Base-by-base conservation (phyloP, 495 filamentous ascomycete species). In the Penicillium dipodomyicola region DNA sequence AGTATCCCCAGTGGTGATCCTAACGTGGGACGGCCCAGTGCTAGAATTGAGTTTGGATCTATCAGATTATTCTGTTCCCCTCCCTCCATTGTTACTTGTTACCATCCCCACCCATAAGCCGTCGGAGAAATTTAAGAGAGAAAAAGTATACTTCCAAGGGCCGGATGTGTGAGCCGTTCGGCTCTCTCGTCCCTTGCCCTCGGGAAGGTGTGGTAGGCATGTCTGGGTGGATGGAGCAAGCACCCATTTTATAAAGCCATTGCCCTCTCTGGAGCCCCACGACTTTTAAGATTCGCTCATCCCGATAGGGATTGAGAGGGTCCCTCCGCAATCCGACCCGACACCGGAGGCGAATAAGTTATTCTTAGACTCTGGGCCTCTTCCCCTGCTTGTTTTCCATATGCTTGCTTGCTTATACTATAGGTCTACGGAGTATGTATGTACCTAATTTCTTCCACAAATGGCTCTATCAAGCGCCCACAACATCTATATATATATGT, bases 41-140 rank as follows among this genome's bases (percentile, higher is more conserved):
- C 50, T 17, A 1, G 15, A 6, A 33, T n/a, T 33, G 46, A 54
- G 23, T 49, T 47, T 48, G 37, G 63, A 66, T 61, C 35, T 43
- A 60, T 63, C 63, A 56, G 43, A 56, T 63, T 61, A 1, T 27
- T 22, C 23, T 20, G 5, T 33, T 40, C 50, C 4, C 23, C 49
- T 7, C 49, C 19, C 48, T 27, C 20, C 20, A 3, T 22, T 23
- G 39, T 39, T 22, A 32, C 44, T 22, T 23, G 39, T 39, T 22
- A 32, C 44, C 5, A 52, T 52, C 15, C 35, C 20, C 32, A 25
- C 33, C 15, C 35, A 7, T 53, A 53, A 35, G 39, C 51, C 27
- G 20, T 45, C 51, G 51, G 51, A 44, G 40, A 54, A 44, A 54
- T 48, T 32, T 17, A 45, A 44, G n/a, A 25, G 12, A 29, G 23